These are phyloP conservation scores for Passalora sequoiae DNA, from an alignment of 2,329 filamentous ascomycete species.

Conservation along the genomic window DNA sequence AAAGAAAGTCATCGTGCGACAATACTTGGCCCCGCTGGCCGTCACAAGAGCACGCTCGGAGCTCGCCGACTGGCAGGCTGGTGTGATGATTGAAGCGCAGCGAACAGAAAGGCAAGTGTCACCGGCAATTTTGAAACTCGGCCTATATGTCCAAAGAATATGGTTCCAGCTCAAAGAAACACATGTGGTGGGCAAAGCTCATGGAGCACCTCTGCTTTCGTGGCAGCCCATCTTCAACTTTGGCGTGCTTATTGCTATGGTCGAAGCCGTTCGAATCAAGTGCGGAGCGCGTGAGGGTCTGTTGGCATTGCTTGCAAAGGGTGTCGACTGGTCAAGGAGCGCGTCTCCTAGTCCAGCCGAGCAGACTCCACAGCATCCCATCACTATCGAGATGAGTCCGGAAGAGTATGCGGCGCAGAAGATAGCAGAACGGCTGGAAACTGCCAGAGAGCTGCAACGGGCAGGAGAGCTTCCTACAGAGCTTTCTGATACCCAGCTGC, in stretches of 20 bases:
- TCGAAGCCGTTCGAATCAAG: constrained; percentile 28
- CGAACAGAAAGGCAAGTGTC: not conserved
- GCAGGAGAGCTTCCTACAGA: not conserved
- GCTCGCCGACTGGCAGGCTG: not conserved
- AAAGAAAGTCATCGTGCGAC: constrained; percentile 16
- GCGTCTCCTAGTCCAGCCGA: not conserved
- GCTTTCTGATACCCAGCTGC: not conserved
- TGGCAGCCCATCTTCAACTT: constrained; percentile 20
- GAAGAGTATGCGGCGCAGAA: not conserved
- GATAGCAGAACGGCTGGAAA: constrained; percentile 4
- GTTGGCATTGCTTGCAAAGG: constrained; percentile 19
- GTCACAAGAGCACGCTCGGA: not conserved
- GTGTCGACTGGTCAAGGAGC: constrained; percentile 7
- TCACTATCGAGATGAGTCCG: not conserved
- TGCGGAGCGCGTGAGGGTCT: constrained; percentile 26
- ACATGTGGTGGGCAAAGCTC: constrained; percentile 15
- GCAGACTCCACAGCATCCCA: not conserved
- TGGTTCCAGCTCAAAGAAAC: not conserved
- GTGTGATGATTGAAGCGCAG: not conserved
- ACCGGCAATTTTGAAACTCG: not conserved
- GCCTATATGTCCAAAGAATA: not conserved
- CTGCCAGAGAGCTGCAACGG: not conserved
- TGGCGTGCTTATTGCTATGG: constrained; percentile 23
- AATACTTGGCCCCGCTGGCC: constrained; percentile 20
- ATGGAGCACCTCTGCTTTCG: constrained; percentile 14